Conservation (phyloP, 257 asterid genomes). For the Primulina huaijiensis region DNA sequence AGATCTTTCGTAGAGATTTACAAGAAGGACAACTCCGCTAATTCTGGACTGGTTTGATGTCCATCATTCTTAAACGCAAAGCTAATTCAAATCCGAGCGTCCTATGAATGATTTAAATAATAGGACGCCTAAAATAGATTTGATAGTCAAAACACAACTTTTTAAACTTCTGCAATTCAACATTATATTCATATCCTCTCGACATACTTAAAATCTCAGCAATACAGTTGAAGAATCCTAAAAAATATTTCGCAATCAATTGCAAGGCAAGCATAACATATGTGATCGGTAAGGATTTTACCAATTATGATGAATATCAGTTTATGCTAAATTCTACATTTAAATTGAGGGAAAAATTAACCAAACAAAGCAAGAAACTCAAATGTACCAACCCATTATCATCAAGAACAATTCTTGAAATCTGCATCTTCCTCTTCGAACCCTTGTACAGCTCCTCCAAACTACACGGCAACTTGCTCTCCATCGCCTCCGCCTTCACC, state of each 20-base stretch:
- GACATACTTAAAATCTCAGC: not conserved
- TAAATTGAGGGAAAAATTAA: not conserved
- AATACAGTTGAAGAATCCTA: not conserved
- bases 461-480: slow-evolving; percentile 70
- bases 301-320: not conserved
- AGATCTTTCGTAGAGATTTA: too few relatives aligned
- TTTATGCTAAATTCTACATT: not conserved
- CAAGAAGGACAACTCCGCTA: too few relatives aligned
- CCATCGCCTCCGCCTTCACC: slow-evolving; percentile 81
- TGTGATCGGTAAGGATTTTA: not conserved
- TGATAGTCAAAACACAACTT: too few relatives aligned
- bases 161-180: too few relatives aligned
- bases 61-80: too few relatives aligned
- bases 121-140: too few relatives aligned
- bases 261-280: not conserved
- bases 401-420: slow-evolving; percentile 77
- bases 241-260: not conserved
- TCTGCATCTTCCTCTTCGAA: slow-evolving; percentile 89
- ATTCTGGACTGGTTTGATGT: too few relatives aligned
- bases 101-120: too few relatives aligned
- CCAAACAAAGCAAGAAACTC: not conserved
- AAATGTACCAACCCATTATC: slow-evolving; percentile 57
- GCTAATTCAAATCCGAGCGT: too few relatives aligned
- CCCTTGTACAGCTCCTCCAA: slow-evolving; percentile 94
- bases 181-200: not conserved